Evolutionary conservation across 2,329 filamentous ascomycete genomes (phyloP), one percentile per base, ranked within the genome.

Genomic region (Endoconidiophora laricicola): DNA sequence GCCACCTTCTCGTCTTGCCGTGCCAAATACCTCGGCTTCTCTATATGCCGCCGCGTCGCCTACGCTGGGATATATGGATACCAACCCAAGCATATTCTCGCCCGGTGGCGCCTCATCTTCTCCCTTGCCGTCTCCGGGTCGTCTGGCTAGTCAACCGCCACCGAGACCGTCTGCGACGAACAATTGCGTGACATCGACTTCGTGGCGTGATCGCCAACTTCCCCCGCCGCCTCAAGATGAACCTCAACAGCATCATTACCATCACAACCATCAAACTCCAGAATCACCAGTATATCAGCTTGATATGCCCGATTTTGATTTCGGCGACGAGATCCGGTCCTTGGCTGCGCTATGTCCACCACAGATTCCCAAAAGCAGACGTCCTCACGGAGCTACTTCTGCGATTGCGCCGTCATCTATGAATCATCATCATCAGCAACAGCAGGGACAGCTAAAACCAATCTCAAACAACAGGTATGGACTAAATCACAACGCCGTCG

Each of bases 231-330:
- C 29, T 6, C 24, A 29, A 29, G 5, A 29, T 48, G 44, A 14
- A 41, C 44, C 36, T 23, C 24, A 9, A 42, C 38, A 16, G 12
- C 37, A 20, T 37, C 16, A 29, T 20, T 29, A 16, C 10, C 23
- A 10, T 37, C 44, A 10, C 26, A 37, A 14, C 20, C 5, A 18
- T 42, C 46, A n/a, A 29, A 29, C 33, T 37, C 4, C 46, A 48
- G 39, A 43, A 50, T 50, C 48, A 12, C 49, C 49, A 6, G 29
- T 51, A 2, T 53, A 53, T 29, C 46, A 44, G 1, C 43, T 49
- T 2, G 38, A 39, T 9, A 42, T 39, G 12, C 47, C 43, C 5
- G 23, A 18, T 7, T 46, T 47, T 26, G 43, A 49, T 6, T 47
- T 49, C 26, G 43, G 46, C 7, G 50, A 39, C 22, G 45, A 52